These are phyloP conservation scores for Xerocomus brunneocitrinus DNA, from an alignment of 768 basidiomycete species.

Conservation along the genomic window DNA sequence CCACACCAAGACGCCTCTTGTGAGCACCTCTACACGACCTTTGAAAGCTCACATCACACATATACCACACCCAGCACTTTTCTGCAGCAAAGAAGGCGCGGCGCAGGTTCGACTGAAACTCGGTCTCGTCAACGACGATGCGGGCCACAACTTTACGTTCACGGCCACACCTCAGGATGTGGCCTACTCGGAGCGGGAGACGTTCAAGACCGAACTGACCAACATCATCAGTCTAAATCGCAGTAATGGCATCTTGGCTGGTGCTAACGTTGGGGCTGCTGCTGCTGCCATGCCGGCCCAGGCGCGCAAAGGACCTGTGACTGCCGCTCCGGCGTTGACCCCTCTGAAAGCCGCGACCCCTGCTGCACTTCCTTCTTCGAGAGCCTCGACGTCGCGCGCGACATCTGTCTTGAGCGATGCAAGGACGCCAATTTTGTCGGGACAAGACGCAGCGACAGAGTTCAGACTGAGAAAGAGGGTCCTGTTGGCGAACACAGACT, in stretches of 20 bases:
- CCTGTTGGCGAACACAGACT: conserved; percentile 69
- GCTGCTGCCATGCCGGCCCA: conserved; percentile 18
- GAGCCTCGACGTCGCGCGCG: conserved; percentile 54
- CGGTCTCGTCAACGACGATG: conserved; percentile 61
- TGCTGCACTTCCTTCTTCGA: conserved; percentile 30
- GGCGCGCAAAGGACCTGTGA: conserved; percentile 24
- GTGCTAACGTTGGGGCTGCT: conserved; percentile 3
- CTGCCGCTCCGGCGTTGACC: conserved; percentile 8
- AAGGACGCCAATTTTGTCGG: conserved; percentile 50
- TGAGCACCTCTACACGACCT: conserved; percentile 29
- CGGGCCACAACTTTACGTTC: conserved; percentile 81
- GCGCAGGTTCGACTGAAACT: conserved; percentile 77
- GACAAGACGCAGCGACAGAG: conserved; percentile 58
- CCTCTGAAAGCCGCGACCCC: conserved; percentile 32
- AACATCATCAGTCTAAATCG: conserved; percentile 74
- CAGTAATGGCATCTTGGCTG: conserved; percentile 28
- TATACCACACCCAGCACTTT: conserved; percentile 50
- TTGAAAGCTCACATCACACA: neutral
- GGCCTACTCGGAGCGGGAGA: conserved; percentile 70
- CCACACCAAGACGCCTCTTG: conserved; percentile 56
- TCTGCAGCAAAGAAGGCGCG: conserved; percentile 82
- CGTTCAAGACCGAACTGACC: conserved; percentile 77
- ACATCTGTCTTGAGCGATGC: conserved; percentile 55
- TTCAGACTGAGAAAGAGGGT: conserved; percentile 77
- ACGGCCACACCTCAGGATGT: conserved; percentile 52